Base-by-base conservation (phyloP, 257 asterid genomes). In the Penstemon barbatus region DNA sequence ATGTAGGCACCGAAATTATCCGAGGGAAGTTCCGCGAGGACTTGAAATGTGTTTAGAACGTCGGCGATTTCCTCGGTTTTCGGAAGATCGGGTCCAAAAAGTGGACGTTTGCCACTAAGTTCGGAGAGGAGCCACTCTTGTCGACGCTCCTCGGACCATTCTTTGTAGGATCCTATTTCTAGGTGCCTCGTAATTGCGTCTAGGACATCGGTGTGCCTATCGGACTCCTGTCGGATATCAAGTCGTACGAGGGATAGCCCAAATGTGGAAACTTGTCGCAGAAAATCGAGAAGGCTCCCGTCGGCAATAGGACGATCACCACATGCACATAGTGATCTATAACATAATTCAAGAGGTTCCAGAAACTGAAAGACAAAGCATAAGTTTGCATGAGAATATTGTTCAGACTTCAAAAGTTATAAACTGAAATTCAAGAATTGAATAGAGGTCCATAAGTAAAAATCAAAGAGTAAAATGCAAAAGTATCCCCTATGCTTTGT, bases 331-430 rank as follows among this genome's bases (percentile, higher is more conserved):
- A 93, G 89, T 5, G 98, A 93, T 70, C 92, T 80, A 67, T 90
- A 93, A 63, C 98, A 93, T 78, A 93, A 85, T 88, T 93, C 98
- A 51, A 93, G 96, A 57, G 98, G 97, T 82, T 86, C 90, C 68
- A 90, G 83, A 76, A 92, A 92, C 97, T 92, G 81, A 65, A 65
- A 63, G 61, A 39, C 5, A 75, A 33, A 57, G 65, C 25, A 68
- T 11, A 69, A 56, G 33, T 18, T 42, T 59, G 41, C 6, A 4
- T 69, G 6, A 72, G 62, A 58, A 10, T 6, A n/a, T 13, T 66
- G 56, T 43, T 43, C 33, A 25, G 2, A 15, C 18, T 15, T 15
- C 7, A 18, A 49, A 19, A 53, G 1, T 18, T 8, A 33, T 56
- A 62, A 62, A 6, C 41, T 53, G 4, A 65, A 19, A 12, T 6